These are phyloP conservation scores for Colletotrichum sansevieriae DNA, from an alignment of 2,329 filamentous ascomycete genomes.

Conservation along the genomic window DNA sequence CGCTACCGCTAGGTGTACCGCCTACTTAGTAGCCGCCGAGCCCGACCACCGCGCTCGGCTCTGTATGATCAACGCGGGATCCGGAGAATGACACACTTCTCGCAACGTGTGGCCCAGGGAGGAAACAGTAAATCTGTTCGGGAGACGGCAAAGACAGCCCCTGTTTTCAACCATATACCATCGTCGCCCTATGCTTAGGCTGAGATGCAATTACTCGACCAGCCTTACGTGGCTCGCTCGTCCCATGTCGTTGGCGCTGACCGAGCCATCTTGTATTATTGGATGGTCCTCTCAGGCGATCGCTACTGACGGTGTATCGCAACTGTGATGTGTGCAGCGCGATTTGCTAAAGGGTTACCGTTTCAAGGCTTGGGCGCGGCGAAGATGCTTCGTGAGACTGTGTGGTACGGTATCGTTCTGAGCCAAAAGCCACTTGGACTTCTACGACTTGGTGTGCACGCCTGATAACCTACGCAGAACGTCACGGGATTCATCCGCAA, in stretches of 20 bases:
- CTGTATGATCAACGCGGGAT: conserved; percentile 38
- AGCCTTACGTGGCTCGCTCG: conserved; percentile 24
- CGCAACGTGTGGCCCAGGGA: conserved; percentile 25
- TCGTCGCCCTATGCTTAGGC: neutral
- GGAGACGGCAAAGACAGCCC: conserved; percentile 7
- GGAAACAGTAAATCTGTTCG: conserved; percentile 24
- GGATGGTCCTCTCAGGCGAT: conserved; percentile 14
- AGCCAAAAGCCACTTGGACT: conserved; percentile 1
- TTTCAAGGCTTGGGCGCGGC: conserved; percentile 20
- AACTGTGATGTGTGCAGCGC: conserved; percentile 14
- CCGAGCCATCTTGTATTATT: conserved; percentile 18
- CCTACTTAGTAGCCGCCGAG: neutral
- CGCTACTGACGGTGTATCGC: conserved; percentile 27
- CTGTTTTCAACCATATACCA: conserved; percentile 19
- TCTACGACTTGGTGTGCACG: neutral
- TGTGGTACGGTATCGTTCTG: neutral
- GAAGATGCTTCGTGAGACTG: neutral
- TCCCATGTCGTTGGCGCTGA: conserved; percentile 30
- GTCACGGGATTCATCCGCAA: neutral
- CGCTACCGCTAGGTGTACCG: conserved; percentile 1
- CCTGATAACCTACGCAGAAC: neutral
- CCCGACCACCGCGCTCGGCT: conserved; percentile 17
- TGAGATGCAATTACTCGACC: conserved; percentile 16
- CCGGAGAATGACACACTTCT: conserved; percentile 36
- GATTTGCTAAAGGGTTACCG: conserved; percentile 2